These are phyloP conservation scores for Aspergillus indologenus DNA, from an alignment of 495 filamentous ascomycete species.

Conservation along the genomic window DNA sequence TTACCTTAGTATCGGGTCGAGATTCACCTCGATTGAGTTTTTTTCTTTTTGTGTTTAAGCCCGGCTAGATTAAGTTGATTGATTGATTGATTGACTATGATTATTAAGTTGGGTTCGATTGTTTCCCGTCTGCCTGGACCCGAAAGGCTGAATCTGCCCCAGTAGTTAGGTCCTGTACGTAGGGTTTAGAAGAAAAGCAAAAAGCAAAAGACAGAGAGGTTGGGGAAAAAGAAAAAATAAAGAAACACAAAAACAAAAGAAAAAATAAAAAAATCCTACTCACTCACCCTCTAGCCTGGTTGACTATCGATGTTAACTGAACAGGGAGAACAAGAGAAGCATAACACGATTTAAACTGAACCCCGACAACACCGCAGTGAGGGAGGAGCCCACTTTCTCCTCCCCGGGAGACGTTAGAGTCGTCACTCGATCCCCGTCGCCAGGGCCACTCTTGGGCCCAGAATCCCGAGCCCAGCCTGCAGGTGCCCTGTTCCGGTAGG, in stretches of 20 bases:
- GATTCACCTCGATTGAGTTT: neutral
- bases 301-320: neutral
- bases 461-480: neutral
- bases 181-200: too few species aligned
- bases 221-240: neutral
- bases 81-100: too few species aligned
- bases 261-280: conserved; percentile 8
- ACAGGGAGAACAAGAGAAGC: neutral
- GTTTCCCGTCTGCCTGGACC: neutral
- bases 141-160: too few species aligned
- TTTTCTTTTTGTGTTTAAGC: neutral
- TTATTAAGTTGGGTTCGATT: neutral
- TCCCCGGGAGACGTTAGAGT: neutral
- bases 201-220: too few species aligned
- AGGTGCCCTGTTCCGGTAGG: neutral
- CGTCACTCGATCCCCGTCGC: neutral
- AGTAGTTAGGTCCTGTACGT: too few species aligned
- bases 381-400: neutral
- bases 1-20: neutral
- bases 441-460: neutral
- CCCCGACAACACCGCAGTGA: conserved; percentile 49
- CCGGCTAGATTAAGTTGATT: neutral
- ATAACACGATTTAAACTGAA: conserved; percentile 33
- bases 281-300: neutral
- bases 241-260: conserved; percentile 7